phyloP scores from a whole-genome alignment of 164 flowering plant species.

The Sedum album region DNA sequence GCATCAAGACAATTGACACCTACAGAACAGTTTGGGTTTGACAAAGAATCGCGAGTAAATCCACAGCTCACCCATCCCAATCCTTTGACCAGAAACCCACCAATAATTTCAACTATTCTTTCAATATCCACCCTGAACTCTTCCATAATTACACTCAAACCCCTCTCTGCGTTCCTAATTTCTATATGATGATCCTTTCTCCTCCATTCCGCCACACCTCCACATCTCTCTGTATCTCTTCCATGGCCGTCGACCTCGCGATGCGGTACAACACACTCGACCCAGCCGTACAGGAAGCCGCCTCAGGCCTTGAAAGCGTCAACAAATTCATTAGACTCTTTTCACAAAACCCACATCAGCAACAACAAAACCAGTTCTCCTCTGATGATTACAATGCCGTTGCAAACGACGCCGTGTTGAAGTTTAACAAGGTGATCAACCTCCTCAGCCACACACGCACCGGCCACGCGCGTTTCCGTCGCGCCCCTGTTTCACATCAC shows the following conservation, averaged over 20 bases:
- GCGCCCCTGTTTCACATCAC: conserved; percentile 65
- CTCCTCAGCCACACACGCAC: conserved; percentile 67
- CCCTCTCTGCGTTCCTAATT: neutral
- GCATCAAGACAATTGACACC: conserved; percentile 5
- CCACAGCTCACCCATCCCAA: conserved; percentile 10
- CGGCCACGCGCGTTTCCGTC: conserved; percentile 90
- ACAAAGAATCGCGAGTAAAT: neutral
- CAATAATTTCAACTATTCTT: neutral
- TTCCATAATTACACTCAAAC: neutral
- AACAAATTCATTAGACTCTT: conserved; percentile 53
- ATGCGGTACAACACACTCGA: conserved; percentile 14
- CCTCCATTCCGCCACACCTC: neutral
- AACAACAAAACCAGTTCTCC: conserved; percentile 10
- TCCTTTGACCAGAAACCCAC: conserved; percentile 9
- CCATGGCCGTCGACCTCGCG: conserved; percentile 1
- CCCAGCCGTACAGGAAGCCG: conserved; percentile 63
- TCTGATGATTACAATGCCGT: conserved; percentile 45
- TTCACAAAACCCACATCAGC: conserved; percentile 24
- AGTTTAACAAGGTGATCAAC: conserved; percentile 73
- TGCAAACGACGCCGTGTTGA: conserved; percentile 68
- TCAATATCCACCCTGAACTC: neutral
- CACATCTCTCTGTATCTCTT: neutral
- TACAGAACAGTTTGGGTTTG: neutral
- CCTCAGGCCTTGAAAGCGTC: conserved; percentile 77
- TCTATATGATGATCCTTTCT: neutral